Evolutionary conservation across 768 basidiomycete species (phyloP).

Genomic region (Lyophyllum shimeji): DNA sequence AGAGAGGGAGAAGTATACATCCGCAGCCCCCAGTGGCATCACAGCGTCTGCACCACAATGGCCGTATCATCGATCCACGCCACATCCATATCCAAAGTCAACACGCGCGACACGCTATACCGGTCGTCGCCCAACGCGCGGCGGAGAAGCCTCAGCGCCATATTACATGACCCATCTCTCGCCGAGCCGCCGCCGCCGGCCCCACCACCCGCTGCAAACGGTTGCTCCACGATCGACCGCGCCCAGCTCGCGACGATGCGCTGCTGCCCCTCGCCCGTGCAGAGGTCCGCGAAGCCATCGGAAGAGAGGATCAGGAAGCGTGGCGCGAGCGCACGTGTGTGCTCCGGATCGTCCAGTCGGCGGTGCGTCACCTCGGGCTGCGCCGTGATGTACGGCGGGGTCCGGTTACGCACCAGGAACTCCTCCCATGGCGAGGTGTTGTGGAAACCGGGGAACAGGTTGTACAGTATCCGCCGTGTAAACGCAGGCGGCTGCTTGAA

Average conservation of each 20-base stretch:
- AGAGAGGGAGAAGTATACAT: background rate
- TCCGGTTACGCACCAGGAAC: slow-evolving; percentile 58
- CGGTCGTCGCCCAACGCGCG: slow-evolving; percentile 55
- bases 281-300: slow-evolving; percentile 66
- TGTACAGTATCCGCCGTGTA: slow-evolving; percentile 65
- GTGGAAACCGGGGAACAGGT: slow-evolving; percentile 60
- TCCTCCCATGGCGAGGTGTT: slow-evolving; percentile 67
- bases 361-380: slow-evolving; percentile 64
- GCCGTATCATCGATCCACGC: slow-evolving; percentile 72
- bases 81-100: slow-evolving; percentile 64
- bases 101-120: slow-evolving; percentile 50
- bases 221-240: slow-evolving; percentile 33
- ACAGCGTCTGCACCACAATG: slow-evolving; percentile 62
- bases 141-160: slow-evolving; percentile 59
- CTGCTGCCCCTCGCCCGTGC: slow-evolving; percentile 44
- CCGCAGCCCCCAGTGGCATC: slow-evolving; percentile 20
- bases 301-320: slow-evolving; percentile 63
- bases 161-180: slow-evolving; percentile 33
- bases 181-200: background rate
- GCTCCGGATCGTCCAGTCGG: slow-evolving; percentile 34
- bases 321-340: slow-evolving; percentile 31
- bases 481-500: slow-evolving; percentile 75
- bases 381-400: slow-evolving; percentile 67
- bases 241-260: slow-evolving; percentile 56
- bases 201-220: slow-evolving; percentile 17